Evolutionary conservation across 2,329 filamentous ascomycete genomes (phyloP).

Genomic region (Rutstroemia sydowiana): DNA sequence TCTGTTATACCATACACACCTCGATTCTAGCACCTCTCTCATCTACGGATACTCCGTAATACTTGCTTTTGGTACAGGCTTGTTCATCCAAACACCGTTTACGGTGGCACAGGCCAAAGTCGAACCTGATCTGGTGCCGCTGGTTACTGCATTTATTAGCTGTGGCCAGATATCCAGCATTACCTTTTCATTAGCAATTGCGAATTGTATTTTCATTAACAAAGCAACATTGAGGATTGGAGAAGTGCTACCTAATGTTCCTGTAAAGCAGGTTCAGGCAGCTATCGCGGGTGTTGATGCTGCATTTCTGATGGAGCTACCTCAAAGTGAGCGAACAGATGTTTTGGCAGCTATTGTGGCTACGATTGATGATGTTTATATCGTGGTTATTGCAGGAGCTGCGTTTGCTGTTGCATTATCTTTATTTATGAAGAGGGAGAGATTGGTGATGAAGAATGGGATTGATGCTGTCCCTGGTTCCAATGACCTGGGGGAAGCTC

Average conservation of each 20-base stretch:
- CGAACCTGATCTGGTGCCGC: slow-evolving; percentile 21
- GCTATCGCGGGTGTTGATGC: slow-evolving; percentile 18
- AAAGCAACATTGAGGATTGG: slow-evolving; percentile 23
- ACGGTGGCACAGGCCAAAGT: slow-evolving; percentile 31
- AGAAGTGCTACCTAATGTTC: slow-evolving; percentile 18
- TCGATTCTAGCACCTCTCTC: neutral
- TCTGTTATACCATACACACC: neutral
- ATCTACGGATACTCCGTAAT: neutral
- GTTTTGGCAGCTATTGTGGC: neutral
- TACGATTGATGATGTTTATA: neutral
- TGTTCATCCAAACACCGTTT: slow-evolving; percentile 29
- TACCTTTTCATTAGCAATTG: slow-evolving; percentile 30
- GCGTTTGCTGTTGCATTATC: neutral
- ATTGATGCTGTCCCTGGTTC: too few relatives aligned
- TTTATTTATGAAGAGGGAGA: neutral
- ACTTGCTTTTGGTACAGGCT: slow-evolving; percentile 34
- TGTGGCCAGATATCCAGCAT: slow-evolving; percentile 29
- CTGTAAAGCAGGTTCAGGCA: slow-evolving; percentile 18
- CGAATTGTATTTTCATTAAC: slow-evolving; percentile 32
- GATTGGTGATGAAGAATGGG: too few relatives aligned
- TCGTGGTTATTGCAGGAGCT: neutral
- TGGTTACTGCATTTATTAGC: slow-evolving; percentile 29
- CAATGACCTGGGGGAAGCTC: too few relatives aligned
- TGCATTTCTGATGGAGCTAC: slow-evolving; percentile 2
- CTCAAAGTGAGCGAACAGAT: neutral